Base-by-base conservation (phyloP, 2,329 filamentous ascomycete genomes). In the Alternaria viburni region DNA sequence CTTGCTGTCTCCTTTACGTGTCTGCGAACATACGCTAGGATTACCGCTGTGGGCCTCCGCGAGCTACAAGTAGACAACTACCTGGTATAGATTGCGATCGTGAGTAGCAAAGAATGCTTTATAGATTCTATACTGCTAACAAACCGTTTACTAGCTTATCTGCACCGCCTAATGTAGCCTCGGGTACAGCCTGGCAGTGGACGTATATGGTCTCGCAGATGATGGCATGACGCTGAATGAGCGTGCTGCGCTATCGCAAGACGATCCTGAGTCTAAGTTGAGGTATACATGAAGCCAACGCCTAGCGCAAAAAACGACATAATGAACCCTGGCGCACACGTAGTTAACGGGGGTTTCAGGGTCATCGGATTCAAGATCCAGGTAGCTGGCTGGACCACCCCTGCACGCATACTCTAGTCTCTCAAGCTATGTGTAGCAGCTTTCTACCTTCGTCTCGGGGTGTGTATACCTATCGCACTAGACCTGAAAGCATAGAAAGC, bases 341-440 rank as follows among this genome's bases (percentile, higher is more conserved):
- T 21, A 32, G 12, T 28, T 51, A 11, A 51, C 13, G 0, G 6
- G 2, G 12, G 8, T 23, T 6, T 1, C n/a, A 51, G 49, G 11
- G 49, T 51, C 4, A 23, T 21, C 3, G 49, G 49, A 32, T 51
- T 28, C 1, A 51, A 51, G 5, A 32, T 51, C 1, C 28, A 51
- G 12, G 73, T 88, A 2, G 77, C 84, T 1, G 85, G 86, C 2
- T 89, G 86, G 86, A 83, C 83, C 6, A 75, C 81, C 41, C 87
- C 88, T 64, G 83, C 84, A 1, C 74, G 82, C n/a, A 72, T 88
- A 17, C 74, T 88, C 32, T 87, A 83, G 83, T 76, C 83, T 23
- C 75, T 89, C 50, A 88, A 88, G 74, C 76, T 81, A 5, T 87
- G 86, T 54, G 82, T 88, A 79, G 80, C 85, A 5, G 78, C 84